Conservation (phyloP, 2,329 filamentous ascomycete species). For the Calonectria crousiana region DNA sequence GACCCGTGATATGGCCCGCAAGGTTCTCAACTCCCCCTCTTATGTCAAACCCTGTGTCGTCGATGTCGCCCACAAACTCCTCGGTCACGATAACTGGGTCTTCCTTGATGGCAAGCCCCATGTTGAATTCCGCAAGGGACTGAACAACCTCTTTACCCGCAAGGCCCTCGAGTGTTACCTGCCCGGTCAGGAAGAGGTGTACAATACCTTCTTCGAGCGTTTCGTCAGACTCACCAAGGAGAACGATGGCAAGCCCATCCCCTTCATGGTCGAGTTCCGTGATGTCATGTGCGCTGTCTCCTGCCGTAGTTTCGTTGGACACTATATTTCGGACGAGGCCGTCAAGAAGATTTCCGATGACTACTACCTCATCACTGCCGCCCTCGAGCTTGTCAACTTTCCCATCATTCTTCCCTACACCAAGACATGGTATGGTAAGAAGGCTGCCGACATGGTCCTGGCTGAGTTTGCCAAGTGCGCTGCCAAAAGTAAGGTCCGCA, state of each 20-base stretch:
- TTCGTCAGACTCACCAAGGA: slow-evolving; percentile 83
- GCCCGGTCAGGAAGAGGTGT: slow-evolving; percentile 92
- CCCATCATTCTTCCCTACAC: slow-evolving; percentile 96
- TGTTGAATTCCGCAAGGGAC: slow-evolving; percentile 95
- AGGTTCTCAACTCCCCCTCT: slow-evolving; percentile 93
- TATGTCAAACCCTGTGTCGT: slow-evolving; percentile 98
- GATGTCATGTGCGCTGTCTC: slow-evolving; percentile 96
- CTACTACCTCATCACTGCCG: slow-evolving; percentile 96
- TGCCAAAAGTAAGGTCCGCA: slow-evolving; percentile 91
- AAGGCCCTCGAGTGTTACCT: slow-evolving; percentile 89
- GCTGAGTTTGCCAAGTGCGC: slow-evolving; percentile 91
- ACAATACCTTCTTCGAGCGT: slow-evolving; percentile 84
- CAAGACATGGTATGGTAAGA: slow-evolving; percentile 97
- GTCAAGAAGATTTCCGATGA: slow-evolving; percentile 96
- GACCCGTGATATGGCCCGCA: slow-evolving; percentile 93
- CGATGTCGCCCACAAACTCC: slow-evolving; percentile 91
- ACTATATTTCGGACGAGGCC: slow-evolving; percentile 91
- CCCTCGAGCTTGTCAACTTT: slow-evolving; percentile 97
- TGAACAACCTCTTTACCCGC: slow-evolving; percentile 95
- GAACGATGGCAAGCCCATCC: slow-evolving; percentile 77
- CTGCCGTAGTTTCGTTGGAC: slow-evolving; percentile 95
- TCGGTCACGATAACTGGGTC: slow-evolving; percentile 94
- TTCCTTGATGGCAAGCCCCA: slow-evolving; percentile 96
- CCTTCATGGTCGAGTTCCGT: slow-evolving; percentile 93
- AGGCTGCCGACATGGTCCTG: slow-evolving; percentile 92